phyloP scores from a whole-genome alignment of 148 eudicot genomes.

The Pharnaceum exiguum region DNA sequence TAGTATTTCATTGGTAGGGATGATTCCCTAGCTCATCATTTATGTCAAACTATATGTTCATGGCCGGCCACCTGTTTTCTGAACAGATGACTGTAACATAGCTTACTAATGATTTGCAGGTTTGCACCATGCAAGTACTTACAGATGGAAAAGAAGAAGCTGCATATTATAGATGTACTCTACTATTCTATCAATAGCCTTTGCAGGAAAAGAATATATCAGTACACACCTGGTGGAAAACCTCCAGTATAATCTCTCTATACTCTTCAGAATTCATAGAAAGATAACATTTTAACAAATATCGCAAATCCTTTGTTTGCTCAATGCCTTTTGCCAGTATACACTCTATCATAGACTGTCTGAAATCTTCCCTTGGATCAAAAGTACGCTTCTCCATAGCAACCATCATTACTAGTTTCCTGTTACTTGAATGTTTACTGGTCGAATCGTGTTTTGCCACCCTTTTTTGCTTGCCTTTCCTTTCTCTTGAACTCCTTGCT shows the following conservation, averaged over 20 bases:
- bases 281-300: constrained; percentile 62
- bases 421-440: constrained; percentile 2
- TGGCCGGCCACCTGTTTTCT: no score
- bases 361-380: constrained; percentile 77
- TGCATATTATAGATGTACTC: no score
- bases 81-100: no score
- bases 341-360: constrained; percentile 63
- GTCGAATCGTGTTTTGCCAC: neutral
- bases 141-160: no score
- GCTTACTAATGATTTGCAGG: no score
- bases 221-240: constrained; percentile 68
- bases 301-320: constrained; percentile 46
- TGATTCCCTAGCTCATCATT: no score
- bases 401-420: constrained; percentile 46
- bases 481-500: constrained; percentile 27
- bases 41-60: no score
- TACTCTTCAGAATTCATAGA: constrained; percentile 66
- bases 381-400: constrained; percentile 67
- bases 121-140: no score
- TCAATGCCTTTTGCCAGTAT: constrained; percentile 44
- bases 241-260: constrained; percentile 58
- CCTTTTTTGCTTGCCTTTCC: constrained; percentile 26
- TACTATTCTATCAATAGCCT: constrained; percentile 17
- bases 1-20: no score
- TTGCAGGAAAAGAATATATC: constrained; percentile 48